phyloP scores from a whole-genome alignment of 768 basidiomycete genomes.

The Tubosaeta brunneosetosa region DNA sequence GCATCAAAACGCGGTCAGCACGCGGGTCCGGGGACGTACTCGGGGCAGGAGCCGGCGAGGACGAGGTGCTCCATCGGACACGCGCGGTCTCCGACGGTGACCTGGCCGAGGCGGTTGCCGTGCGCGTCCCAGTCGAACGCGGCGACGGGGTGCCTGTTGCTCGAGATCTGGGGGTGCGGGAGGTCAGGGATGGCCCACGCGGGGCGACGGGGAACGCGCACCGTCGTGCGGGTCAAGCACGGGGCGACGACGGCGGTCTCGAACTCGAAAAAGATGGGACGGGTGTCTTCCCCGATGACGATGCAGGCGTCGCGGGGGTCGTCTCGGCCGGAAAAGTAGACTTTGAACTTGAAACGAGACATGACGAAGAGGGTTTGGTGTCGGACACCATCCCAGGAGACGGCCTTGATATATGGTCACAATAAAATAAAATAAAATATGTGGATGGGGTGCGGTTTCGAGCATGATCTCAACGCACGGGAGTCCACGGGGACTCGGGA shows the following conservation, averaged over 20 bases:
- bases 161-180: constrained; percentile 26
- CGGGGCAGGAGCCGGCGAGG: constrained; percentile 44
- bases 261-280: constrained; percentile 61
- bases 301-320: constrained; percentile 62
- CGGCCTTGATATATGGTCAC: constrained; percentile 29
- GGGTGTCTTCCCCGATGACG: constrained; percentile 61
- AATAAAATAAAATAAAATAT: background rate
- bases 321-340: constrained; percentile 68
- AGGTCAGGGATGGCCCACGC: background rate
- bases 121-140: constrained; percentile 44
- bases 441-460: constrained; percentile 5
- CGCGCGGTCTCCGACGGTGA: constrained; percentile 49
- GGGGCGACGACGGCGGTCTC: constrained; percentile 42
- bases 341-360: constrained; percentile 42
- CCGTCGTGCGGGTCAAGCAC: constrained; percentile 25
- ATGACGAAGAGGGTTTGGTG: constrained; percentile 13
- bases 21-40: constrained; percentile 32
- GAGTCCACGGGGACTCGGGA: constrained; percentile 37
- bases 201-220: constrained; percentile 14
- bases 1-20: background rate
- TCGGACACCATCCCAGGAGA: background rate
- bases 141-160: constrained; percentile 50
- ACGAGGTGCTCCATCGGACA: constrained; percentile 63
- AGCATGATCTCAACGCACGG: constrained; percentile 41
- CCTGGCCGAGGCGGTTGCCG: constrained; percentile 35